These are phyloP conservation scores for Penicillium desertorum DNA, from an alignment of 495 filamentous ascomycete species.

Conservation along the genomic window DNA sequence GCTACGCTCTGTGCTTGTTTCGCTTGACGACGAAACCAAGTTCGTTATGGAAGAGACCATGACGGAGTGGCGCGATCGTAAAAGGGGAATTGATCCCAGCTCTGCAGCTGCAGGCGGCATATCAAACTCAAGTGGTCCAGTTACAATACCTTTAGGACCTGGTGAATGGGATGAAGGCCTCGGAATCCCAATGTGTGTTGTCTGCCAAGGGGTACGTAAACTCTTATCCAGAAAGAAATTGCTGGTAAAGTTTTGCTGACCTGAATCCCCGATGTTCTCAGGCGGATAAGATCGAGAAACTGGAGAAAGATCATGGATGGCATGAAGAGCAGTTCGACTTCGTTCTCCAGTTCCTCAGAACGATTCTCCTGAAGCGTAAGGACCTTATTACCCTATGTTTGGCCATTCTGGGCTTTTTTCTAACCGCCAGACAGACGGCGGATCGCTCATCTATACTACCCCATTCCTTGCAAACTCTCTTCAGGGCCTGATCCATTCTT, in stretches of 20 bases:
- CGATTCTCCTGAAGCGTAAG: slow-evolving; percentile 82
- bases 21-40: slow-evolving; percentile 73
- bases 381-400: slow-evolving; percentile 2
- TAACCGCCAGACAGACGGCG: slow-evolving; percentile 63
- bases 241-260: slow-evolving; percentile 27
- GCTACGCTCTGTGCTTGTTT: slow-evolving; percentile 69
- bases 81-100: slow-evolving; percentile 43
- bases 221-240: background rate
- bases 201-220: slow-evolving; percentile 83
- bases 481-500: slow-evolving; percentile 80
- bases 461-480: slow-evolving; percentile 76
- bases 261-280: slow-evolving; percentile 28
- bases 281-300: slow-evolving; percentile 84
- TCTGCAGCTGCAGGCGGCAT: slow-evolving; percentile 45
- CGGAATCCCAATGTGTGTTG: slow-evolving; percentile 85
- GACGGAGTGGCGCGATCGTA: slow-evolving; percentile 55
- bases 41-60: slow-evolving; percentile 83
- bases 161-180: slow-evolving; percentile 94
- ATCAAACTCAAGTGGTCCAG: slow-evolving; percentile 50
- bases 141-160: slow-evolving; percentile 76
- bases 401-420: slow-evolving; percentile 7
- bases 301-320: slow-evolving; percentile 87
- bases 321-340: slow-evolving; percentile 93
- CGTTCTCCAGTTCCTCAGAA: slow-evolving; percentile 83
- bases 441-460: slow-evolving; percentile 86